Conservation (phyloP, 108 stramenopile species). For the Cyclotella cryptica region DNA sequence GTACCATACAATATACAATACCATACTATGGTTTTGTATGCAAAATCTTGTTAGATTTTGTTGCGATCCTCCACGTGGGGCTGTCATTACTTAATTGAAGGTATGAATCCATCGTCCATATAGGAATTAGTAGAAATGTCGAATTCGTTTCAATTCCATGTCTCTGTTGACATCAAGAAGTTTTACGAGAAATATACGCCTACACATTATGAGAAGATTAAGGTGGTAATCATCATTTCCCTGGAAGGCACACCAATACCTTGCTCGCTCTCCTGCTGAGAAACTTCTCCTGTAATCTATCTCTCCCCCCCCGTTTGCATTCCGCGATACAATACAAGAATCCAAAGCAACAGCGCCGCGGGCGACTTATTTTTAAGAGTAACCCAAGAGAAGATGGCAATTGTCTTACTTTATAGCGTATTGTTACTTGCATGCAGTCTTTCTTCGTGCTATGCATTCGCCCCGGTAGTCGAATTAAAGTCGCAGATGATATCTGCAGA, state of each 20-base stretch:
- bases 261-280: no score
- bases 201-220: no score
- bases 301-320: background rate
- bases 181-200: background rate
- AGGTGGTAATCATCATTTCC: no score
- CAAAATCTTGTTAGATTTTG: no score
- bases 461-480: background rate
- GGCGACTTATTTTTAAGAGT: background rate
- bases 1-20: no score
- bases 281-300: no score
- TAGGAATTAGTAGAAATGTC: background rate
- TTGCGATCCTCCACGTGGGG: no score
- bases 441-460: constrained; percentile 18
- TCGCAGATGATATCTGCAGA: background rate
- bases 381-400: constrained; percentile 12
- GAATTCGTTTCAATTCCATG: background rate
- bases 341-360: background rate
- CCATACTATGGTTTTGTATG: no score
- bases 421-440: background rate
- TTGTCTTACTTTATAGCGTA: background rate
- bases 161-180: background rate
- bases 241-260: no score
- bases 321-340: background rate
- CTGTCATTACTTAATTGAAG: background rate
- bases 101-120: background rate